Evolutionary conservation across 202 grass and related monocot genomes (phyloP).

Genomic region (Zoysia matrella): DNA sequence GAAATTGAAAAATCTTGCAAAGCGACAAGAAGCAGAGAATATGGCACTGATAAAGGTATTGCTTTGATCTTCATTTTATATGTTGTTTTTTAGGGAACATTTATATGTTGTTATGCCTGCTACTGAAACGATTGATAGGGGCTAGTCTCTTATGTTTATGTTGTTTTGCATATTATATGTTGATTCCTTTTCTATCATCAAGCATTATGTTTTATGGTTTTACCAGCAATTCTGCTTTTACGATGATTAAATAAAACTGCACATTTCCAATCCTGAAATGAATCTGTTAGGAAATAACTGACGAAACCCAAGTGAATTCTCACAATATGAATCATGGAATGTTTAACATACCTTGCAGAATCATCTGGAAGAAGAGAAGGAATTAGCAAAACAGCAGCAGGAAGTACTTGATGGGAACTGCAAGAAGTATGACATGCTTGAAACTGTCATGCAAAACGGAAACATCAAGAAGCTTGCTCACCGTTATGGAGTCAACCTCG

Average conservation of each 20-base stretch:
- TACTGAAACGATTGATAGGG: neutral
- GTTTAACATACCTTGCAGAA: slow-evolving; percentile 32
- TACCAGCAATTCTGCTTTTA: neutral
- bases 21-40: slow-evolving; percentile 59
- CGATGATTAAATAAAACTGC: neutral
- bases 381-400: slow-evolving; percentile 51
- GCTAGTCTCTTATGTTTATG: neutral
- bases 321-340: neutral
- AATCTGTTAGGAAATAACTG: too few relatives aligned
- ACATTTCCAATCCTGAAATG: too few relatives aligned
- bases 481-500: too few relatives aligned
- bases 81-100: too few relatives aligned
- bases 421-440: slow-evolving; percentile 62
- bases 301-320: too few relatives aligned
- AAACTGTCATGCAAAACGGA: slow-evolving; percentile 29
- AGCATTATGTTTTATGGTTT: neutral
- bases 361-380: slow-evolving; percentile 58
- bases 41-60: slow-evolving; percentile 63
- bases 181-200: neutral
- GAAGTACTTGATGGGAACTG: slow-evolving; percentile 49
- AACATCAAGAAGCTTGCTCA: too few relatives aligned
- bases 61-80: neutral
- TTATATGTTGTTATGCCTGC: neutral
- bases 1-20: slow-evolving; percentile 51
- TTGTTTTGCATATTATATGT: neutral